Evolutionary conservation across 257 asterid species (phyloP), one percentile per base, ranked within the genome.

Genomic region (Scutellaria barbata): DNA sequence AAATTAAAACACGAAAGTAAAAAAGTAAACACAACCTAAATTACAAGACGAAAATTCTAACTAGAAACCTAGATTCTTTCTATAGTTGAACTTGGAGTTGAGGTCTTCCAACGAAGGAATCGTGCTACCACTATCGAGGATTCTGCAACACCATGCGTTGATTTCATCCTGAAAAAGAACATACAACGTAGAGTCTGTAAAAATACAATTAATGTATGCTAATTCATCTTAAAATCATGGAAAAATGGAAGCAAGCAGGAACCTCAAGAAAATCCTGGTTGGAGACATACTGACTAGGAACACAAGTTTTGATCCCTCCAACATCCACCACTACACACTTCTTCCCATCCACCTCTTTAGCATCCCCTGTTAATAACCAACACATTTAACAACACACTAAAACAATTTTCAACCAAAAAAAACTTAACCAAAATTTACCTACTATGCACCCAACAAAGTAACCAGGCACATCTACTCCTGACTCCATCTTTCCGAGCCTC

Each of bases 191-290:
- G 30, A 42, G 25, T 40, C 25, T n/a, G 25, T 22, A 22, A 22
- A 22, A 22, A 22, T 22, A 22, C 25, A 22, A 1, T 22, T 1
- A 22, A 22, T 22, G 25, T 22, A 2, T 2, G 25, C 25, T 22
- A 22, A 1, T 22, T 22, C 25, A 22, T 22, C 25, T 22, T 22
- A 2, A 12, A 53, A 9, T 46, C 14, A 10, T 10, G 11, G 14
- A 5, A 12, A 46, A 11, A 12, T 4, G 1, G 51, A 46, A 0
- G 6, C 13, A 46, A 22, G 50, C 10, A 30, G 48, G n/a, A 55
- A 88, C 97, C 95, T 88, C 92, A 41, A 79, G 71, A 72, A 91
- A 89, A 52, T 81, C 92, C 39, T 85, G 89, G 80, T 91, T 91
- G 76, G 97, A 91, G 41, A 91, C 66, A 12, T 83, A 83, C 42